Conservation (phyloP, 257 asterid species). For the Petrea volubilis region DNA sequence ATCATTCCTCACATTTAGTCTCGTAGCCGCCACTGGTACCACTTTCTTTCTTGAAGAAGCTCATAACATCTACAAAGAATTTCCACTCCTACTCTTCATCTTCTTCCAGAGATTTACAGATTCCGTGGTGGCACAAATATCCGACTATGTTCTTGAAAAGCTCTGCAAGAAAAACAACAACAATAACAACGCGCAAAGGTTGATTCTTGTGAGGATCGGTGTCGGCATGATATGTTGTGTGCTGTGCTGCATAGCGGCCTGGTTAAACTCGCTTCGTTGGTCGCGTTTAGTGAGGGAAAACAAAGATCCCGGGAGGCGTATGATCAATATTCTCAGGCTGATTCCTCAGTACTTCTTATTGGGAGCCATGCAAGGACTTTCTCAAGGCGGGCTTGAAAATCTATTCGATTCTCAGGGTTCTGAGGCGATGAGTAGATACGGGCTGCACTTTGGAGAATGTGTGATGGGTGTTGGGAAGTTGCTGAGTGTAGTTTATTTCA, state of each 20-base stretch:
- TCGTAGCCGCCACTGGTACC: conserved; percentile 17
- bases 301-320: background rate
- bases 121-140: background rate
- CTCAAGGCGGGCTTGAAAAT: background rate
- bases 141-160: background rate
- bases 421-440: background rate
- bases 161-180: background rate
- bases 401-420: conserved; percentile 14
- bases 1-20: conserved; percentile 9
- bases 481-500: background rate
- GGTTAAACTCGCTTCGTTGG: background rate
- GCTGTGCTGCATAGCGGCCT: conserved; percentile 19
- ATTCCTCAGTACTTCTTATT: conserved; percentile 14
- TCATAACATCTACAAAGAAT: background rate
- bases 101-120: background rate
- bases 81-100: background rate
- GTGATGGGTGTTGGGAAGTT: conserved; percentile 6
- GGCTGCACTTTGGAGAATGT: background rate
- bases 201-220: background rate
- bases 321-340: background rate
- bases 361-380: conserved; percentile 26
- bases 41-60: conserved; percentile 30
- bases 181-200: background rate
- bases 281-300: background rate
- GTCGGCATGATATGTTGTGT: conserved; percentile 23